phyloP scores from a whole-genome alignment of 495 filamentous ascomycete species.

The Penicillium silybi region DNA sequence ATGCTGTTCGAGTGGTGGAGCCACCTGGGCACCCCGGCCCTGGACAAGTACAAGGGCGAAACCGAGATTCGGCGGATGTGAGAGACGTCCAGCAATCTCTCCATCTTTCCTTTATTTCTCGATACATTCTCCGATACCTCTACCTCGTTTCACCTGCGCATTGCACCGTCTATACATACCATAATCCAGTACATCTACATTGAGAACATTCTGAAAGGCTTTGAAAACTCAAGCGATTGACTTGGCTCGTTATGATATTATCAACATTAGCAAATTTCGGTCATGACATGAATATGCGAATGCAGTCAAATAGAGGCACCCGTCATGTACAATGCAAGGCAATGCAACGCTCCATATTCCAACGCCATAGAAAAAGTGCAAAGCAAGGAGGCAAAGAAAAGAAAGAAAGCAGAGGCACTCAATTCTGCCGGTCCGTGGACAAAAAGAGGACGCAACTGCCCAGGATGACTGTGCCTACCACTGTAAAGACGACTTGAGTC shows the following conservation, averaged over 20 bases:
- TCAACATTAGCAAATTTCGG: not conserved
- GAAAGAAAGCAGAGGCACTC: not conserved
- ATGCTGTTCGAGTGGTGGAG: slow-evolving; percentile 99
- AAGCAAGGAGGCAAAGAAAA: no score
- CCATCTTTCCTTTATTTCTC: not conserved
- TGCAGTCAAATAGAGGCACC: not conserved
- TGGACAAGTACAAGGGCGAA: slow-evolving; percentile 85
- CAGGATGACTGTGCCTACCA: slow-evolving; percentile 75
- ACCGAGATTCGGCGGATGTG: slow-evolving; percentile 85
- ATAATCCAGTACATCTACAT: not conserved
- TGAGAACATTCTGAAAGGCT: not conserved
- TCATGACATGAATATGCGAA: not conserved
- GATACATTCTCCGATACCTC: slow-evolving; percentile 15
- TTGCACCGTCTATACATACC: not conserved
- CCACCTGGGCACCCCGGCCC: slow-evolving; percentile 66
- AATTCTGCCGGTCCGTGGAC: slow-evolving; percentile 44
- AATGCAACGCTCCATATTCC: slow-evolving; percentile 2
- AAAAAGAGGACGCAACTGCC: slow-evolving; percentile 70
- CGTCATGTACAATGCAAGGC: slow-evolving; percentile 7
- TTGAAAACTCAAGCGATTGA: not conserved
- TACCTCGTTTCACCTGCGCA: not conserved
- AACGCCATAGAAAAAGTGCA: slow-evolving; percentile 1
- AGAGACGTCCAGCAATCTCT: not conserved
- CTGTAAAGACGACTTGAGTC: slow-evolving; percentile 74
- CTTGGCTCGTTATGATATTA: not conserved